A percentile compares a stretch with the other conserved stretches of the same genome.
Conservation (phyloP, 164 flowering plant species). For the Berberis vulgaris region DNA sequence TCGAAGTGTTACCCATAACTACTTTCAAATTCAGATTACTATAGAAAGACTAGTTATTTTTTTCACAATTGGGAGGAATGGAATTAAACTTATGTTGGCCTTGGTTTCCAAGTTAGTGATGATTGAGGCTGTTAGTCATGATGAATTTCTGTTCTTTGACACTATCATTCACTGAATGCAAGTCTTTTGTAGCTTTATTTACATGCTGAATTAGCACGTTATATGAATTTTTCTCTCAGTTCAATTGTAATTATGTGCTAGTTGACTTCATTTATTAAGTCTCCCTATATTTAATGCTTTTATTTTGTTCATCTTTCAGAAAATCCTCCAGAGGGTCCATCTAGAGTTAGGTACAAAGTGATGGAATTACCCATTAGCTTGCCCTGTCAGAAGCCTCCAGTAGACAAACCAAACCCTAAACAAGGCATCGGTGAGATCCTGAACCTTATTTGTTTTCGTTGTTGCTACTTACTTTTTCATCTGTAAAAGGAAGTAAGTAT, state of each 20-base stretch:
- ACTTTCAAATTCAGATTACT: no score
- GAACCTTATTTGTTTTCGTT: not conserved
- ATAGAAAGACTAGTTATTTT: no score
- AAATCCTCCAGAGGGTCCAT: constrained; percentile 52
- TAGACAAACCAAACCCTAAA: constrained; percentile 97
- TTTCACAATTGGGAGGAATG: no score
- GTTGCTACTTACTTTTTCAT: not conserved
- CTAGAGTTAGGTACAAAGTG: constrained; percentile 73
- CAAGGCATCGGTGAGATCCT: constrained; percentile 81
- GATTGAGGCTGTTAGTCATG: no score
- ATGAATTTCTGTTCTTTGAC: no score
- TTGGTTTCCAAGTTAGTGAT: no score
- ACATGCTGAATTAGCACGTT: no score
- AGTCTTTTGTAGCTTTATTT: no score
- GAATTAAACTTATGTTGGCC: no score
- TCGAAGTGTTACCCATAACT: no score
- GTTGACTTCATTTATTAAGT: not conserved
- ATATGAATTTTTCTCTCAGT: no score
- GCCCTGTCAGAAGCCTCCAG: constrained; percentile 82
- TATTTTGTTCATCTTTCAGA: constrained; percentile 17
- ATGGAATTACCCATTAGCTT: constrained; percentile 63
- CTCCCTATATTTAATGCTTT: not conserved
- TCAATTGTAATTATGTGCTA: not conserved
- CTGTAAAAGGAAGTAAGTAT: not conserved
- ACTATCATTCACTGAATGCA: no score